Evolutionary conservation across 345 rosid species (phyloP).

Genomic region (Dimocarpus longan): DNA sequence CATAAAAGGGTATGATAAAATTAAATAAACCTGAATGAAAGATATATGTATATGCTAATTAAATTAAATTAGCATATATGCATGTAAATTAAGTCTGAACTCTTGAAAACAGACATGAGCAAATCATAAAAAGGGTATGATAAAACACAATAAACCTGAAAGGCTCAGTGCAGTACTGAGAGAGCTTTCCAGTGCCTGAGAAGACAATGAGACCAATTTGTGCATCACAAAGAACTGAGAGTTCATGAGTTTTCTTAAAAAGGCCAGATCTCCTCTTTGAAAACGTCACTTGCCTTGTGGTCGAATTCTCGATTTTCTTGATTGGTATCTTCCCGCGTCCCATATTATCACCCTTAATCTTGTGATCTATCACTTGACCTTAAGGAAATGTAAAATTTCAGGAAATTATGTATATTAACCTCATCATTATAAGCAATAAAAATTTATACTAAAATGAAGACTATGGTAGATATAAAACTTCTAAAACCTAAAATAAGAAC

Average conservation of each 20-base stretch:
- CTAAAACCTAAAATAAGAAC: neutral
- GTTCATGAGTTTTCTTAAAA: slow-evolving; percentile 50
- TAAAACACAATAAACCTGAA: too few species aligned
- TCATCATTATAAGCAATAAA: neutral
- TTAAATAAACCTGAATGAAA: too few species aligned
- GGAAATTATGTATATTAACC: neutral
- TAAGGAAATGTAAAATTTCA: neutral
- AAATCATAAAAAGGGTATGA: too few species aligned
- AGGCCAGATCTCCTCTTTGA: slow-evolving; percentile 48
- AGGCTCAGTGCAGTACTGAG: slow-evolving; percentile 29
- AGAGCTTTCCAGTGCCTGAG: slow-evolving; percentile 49
- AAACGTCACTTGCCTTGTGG: slow-evolving; percentile 54
- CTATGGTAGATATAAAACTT: neutral
- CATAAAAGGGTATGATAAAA: too few species aligned
- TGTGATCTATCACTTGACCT: neutral
- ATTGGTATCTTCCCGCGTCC: slow-evolving; percentile 49
- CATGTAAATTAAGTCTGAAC: too few species aligned
- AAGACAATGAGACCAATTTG: slow-evolving; percentile 54
- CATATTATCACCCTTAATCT: slow-evolving; percentile 22
- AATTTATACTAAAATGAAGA: neutral
- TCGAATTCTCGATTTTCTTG: slow-evolving; percentile 49
- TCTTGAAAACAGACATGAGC: too few species aligned
- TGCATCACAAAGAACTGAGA: slow-evolving; percentile 53
- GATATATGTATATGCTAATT: too few species aligned
- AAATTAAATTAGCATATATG: too few species aligned